Evolutionary conservation across 139 green algal genomes (phyloP), one percentile per base, ranked within the genome.

Genomic region (Chlamydomonas sp.): DNA sequence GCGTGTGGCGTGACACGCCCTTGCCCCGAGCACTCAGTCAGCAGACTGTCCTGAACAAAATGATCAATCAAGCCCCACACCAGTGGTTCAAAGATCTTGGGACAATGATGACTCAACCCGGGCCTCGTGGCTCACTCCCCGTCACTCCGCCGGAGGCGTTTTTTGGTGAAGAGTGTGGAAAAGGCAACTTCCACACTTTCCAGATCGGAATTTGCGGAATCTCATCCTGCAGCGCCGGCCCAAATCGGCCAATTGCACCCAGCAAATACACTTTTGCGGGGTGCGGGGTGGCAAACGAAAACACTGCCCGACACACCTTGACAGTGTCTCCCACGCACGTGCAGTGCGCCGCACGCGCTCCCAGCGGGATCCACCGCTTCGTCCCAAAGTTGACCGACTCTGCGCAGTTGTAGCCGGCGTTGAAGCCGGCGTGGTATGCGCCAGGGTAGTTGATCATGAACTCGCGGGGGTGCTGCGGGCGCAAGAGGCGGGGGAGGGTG

Each of bases 341-440:
- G 54, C 74, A 80, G 34, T 72, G 65, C 20, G 36, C 28, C 5
- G 72, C 73, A 1, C 37, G 29, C 13, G 72, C 77, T 5, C 77
- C 72, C 37, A 78, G 49, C 6, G 66, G 72, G 1, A 83, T 38
- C 72, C 77, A 80, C 22, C 48, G 69, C 83, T 79, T 47, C 43
- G 67, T 69, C 5, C 82, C 89, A 69, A 93, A 92, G 78, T 93
- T 93, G 35, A 92, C 83, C 2, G 79, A 81, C 78, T 96, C 90
- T 0, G 88, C 89, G 57, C 81, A 88, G 79, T 96, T 96, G 84
- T 91, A 93, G 49, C 89, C 90, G 24, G 62, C 26, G 72, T 88
- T 89, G 84, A 93, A 95, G 33, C 88, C 88, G 1, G 77, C 80
- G 69, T 96, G 89, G 78, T 82, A 82, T 35, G 79, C 73, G 60